Conservation (phyloP, 2,329 filamentous ascomycete genomes). For the Colletotrichum ledebouriae region DNA sequence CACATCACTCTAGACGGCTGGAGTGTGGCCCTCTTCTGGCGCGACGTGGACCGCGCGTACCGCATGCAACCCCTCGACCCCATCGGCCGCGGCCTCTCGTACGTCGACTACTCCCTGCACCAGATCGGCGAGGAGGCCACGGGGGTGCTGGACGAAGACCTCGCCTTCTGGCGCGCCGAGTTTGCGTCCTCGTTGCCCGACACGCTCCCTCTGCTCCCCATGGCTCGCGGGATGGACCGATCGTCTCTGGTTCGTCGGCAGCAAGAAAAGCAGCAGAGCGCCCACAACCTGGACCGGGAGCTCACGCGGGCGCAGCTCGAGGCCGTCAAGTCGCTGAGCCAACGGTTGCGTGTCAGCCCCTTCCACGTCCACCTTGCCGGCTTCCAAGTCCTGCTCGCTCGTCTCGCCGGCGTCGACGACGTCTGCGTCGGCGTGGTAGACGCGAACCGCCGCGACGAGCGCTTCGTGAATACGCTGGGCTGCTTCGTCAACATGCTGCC, state of each 20-base stretch:
- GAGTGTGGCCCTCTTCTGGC: slow-evolving; percentile 58
- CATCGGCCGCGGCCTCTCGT: slow-evolving; percentile 48
- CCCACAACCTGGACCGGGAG: background rate
- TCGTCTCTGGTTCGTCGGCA: slow-evolving; percentile 5
- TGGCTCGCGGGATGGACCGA: slow-evolving; percentile 30
- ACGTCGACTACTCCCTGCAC: slow-evolving; percentile 50
- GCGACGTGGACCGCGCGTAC: slow-evolving; percentile 61
- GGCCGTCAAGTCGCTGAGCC: slow-evolving; percentile 13
- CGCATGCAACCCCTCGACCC: slow-evolving; percentile 45
- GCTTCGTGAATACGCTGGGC: slow-evolving; percentile 55
- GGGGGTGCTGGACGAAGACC: slow-evolving; percentile 47
- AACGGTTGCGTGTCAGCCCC: slow-evolving; percentile 30
- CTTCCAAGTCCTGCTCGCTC: slow-evolving; percentile 43
- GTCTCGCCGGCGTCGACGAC: slow-evolving; percentile 46
- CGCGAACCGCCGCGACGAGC: slow-evolving; percentile 53
- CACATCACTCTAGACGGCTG: slow-evolving; percentile 66
- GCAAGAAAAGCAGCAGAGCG: slow-evolving; percentile 6
- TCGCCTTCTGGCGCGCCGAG: slow-evolving; percentile 52
- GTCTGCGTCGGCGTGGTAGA: slow-evolving; percentile 64
- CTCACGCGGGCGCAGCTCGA: background rate
- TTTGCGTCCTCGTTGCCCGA: slow-evolving; percentile 43
- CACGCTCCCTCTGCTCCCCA: slow-evolving; percentile 52
- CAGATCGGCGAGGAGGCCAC: slow-evolving; percentile 49
- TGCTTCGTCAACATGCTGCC: slow-evolving; percentile 64
- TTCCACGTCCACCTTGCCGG: slow-evolving; percentile 63